A percentile compares a stretch with the other conserved stretches of the same genome.
Evolutionary conservation across 495 filamentous ascomycete genomes (phyloP).

Genomic region (Umbilicaria muhlenbergii): DNA sequence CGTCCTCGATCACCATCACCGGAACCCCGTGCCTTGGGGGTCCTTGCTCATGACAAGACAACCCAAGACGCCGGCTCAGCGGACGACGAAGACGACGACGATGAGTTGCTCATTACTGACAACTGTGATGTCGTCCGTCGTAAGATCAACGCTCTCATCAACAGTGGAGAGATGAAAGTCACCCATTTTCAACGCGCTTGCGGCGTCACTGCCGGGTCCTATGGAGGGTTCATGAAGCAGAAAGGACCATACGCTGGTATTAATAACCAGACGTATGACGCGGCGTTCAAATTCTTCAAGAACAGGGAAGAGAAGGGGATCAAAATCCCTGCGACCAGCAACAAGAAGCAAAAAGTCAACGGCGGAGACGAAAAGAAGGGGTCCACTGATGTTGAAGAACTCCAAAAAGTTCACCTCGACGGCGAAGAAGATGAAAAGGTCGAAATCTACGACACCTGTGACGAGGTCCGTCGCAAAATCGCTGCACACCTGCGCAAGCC

Average conservation of each 20-base stretch:
- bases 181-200: constrained; percentile 9
- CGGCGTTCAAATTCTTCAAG: constrained; percentile 26
- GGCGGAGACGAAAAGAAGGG: constrained; percentile 15
- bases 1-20: no score
- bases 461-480: constrained; percentile 41
- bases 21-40: no score
- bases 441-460: constrained; percentile 36
- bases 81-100: background rate
- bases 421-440: constrained; percentile 28
- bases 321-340: constrained; percentile 6
- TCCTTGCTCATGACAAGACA: no score
- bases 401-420: constrained; percentile 18
- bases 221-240: constrained; percentile 15
- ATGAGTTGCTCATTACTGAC: background rate
- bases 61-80: background rate
- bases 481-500: constrained; percentile 28
- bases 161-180: constrained; percentile 11
- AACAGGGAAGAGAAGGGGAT: constrained; percentile 22
- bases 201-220: constrained; percentile 12
- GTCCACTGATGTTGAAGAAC: constrained; percentile 17
- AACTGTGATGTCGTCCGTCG: constrained; percentile 1
- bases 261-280: constrained; percentile 12
- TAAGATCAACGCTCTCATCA: background rate
- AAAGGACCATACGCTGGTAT: constrained; percentile 13
- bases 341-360: constrained; percentile 18